Evolutionary conservation across 805 yeast genomes (phyloP), one percentile per base, ranked within the genome.

Genomic region (Cyberlindnera xishuangbannaensis): DNA sequence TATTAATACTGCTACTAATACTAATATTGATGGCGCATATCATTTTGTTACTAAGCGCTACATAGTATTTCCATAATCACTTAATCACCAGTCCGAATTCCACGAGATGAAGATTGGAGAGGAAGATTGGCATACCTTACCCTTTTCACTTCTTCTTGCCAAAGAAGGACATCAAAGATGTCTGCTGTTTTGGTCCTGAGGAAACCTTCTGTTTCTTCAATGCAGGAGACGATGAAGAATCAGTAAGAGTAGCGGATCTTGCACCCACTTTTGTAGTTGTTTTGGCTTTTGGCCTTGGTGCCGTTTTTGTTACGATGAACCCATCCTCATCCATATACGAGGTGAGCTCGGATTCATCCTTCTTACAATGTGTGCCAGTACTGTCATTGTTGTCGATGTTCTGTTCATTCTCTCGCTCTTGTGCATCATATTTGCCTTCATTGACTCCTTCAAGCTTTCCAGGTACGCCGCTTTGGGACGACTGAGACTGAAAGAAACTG

Each of bases 311-410:
- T 0, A 70, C 65, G 15, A 69, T 53, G 44, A 63, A 73, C 1
- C 78, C 78, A 33, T 72, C 78, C 24, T 68, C 76, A 40, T 71
- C 78, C 16, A 61, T 57, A 34, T 53, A 55, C 7, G 45, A 48
- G 17, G 49, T 44, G 5, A 40, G 24, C 15, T 29, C 28, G 5
- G 39, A 47, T 19, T 42, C 38, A 15, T 17, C 38, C 15, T 34
- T 44, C 12, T 22, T 27, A 12, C 18, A 11, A 15, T 18, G 14
- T 2, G 17, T 14, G 15, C 22, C 26, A 18, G 16, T 8, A 10
- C 32, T 36, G 10, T 29, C 25, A 10, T 25, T 25, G 10, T 3
- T 12, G 14, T 21, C 21, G 17, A 10, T 8, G 7, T 24, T 15
- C 15, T 24, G 9, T 12, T 15, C 14, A 10, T 24, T 11, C 26